phyloP scores from a whole-genome alignment of 1,139 yeast species.

The Sugiyamaella novakii region DNA sequence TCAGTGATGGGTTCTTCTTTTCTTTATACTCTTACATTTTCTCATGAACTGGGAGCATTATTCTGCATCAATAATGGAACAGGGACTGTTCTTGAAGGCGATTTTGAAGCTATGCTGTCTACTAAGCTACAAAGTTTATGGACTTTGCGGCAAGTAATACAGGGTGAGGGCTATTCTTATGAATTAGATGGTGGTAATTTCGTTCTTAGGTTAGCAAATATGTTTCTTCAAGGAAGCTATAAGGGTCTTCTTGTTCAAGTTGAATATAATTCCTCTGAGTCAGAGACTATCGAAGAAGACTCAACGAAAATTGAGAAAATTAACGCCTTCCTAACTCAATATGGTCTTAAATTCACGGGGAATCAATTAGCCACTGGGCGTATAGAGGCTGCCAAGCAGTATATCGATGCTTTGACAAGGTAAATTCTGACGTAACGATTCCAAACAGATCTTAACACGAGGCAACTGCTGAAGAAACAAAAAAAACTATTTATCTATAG shows the following conservation, averaged over 20 bases:
- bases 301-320: conserved; percentile 19
- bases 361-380: conserved; percentile 18
- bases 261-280: conserved; percentile 32
- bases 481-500: conserved; percentile 9
- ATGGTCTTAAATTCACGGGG: conserved; percentile 22
- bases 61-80: conserved; percentile 54
- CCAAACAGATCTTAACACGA: too few species aligned
- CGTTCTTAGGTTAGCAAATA: conserved; percentile 61
- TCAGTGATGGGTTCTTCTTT: conserved; percentile 38
- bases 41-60: conserved; percentile 55
- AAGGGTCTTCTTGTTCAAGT: conserved; percentile 69
- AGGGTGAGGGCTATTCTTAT: conserved; percentile 74
- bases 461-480: too few species aligned
- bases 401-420: conserved; percentile 26
- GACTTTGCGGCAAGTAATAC: conserved; percentile 68
- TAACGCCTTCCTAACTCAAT: conserved; percentile 24
- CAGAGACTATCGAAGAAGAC: conserved; percentile 9
- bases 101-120: conserved; percentile 39
- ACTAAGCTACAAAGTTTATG: conserved; percentile 71
- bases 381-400: conserved; percentile 31
- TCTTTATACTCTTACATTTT: conserved; percentile 58
- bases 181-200: conserved; percentile 42
- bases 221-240: conserved; percentile 72
- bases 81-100: conserved; percentile 38
- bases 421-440: conserved; percentile 7